Base-by-base conservation (phyloP, 352 stramenopile genomes). In the Phytophthora pseudosyringae region DNA sequence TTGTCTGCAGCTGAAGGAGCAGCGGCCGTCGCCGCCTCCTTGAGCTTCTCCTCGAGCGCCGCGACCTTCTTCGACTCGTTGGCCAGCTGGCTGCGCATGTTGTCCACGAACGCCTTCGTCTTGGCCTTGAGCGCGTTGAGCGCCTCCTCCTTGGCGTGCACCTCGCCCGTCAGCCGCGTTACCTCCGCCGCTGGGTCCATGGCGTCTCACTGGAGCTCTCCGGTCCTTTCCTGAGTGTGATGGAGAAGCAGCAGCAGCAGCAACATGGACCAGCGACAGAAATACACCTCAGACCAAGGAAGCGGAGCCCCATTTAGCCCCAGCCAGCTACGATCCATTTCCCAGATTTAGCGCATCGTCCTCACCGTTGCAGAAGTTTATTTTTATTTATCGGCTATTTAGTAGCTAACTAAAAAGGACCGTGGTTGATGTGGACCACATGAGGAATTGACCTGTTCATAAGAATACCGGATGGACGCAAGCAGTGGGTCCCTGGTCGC, bases 31-130 rank as follows among this genome's bases (percentile, higher is more conserved):
- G 50, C 29, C 26, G 53, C 38, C 21, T 44, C 45, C 39, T 80
- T 72, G 29, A 91, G 62, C 45, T 88, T 79, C 35, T 74, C 75
- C 62, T 87, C 80, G 1, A 91, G 59, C 1, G 83, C 68, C 4
- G 58, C 67, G 12, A 91, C 75, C 66, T 89, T 89, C 64, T 89
- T 86, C 64, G 89, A 90, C 60, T 91, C 78, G 3, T 45, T 63
- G 7, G 73, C 72, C 6, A 94, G 65, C 41, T 94, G 80, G 28
- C 59, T 58, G 31, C 83, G 83, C 78, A 94, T 85, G 38, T 88
- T 90, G 59, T 94, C 85, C 9, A 90, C 85, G 41, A 94, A 94
- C 26, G 81, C 81, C 67, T 94, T 94, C 54, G 85, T 90, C 77
- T 94, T 92, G 57, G 86, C 66, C 70, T 94, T 94, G 57, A 94